phyloP scores from a whole-genome alignment of 179 eudicot genomes.

The Silene noctiflora region DNA sequence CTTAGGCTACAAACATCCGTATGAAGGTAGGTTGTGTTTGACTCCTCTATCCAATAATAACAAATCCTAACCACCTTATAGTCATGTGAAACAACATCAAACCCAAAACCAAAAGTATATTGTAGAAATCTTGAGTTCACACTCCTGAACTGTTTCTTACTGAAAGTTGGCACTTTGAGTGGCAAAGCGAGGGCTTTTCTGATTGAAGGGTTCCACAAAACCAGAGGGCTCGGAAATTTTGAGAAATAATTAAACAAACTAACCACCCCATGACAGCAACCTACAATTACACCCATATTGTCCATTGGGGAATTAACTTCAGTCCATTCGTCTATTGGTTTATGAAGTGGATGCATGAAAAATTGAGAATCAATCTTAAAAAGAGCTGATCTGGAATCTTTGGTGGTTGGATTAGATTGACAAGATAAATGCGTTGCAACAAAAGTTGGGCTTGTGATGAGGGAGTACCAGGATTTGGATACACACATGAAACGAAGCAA shows the following conservation, averaged over 20 bases:
- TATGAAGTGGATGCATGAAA: slow-evolving; percentile 16
- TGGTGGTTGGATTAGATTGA: slow-evolving; percentile 11
- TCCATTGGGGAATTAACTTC: slow-evolving; percentile 14
- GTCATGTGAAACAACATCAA: slow-evolving; percentile 23
- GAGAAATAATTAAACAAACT: slow-evolving; percentile 16
- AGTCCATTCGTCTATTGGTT: slow-evolving; percentile 20
- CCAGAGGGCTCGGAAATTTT: slow-evolving; percentile 5
- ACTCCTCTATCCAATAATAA: slow-evolving; percentile 14
- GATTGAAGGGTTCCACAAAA: slow-evolving; percentile 31
- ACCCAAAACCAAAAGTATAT: slow-evolving; percentile 22
- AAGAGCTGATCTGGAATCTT: slow-evolving; percentile 6
- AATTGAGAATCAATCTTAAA: slow-evolving; percentile 2
- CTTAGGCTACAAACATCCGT: slow-evolving; percentile 22
- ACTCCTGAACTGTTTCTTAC: background rate
- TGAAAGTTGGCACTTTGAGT: background rate
- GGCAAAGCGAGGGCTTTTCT: slow-evolving; percentile 19
- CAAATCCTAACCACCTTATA: slow-evolving; percentile 26
- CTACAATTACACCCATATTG: slow-evolving; percentile 15
- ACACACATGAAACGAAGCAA: slow-evolving; percentile 25
- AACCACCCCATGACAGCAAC: slow-evolving; percentile 20
- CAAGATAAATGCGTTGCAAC: slow-evolving; percentile 27
- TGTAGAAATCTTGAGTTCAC: background rate
- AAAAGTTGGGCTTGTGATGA: slow-evolving; percentile 23
- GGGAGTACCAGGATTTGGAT: slow-evolving; percentile 30
- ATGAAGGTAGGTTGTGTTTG: background rate